These are phyloP conservation scores for Nakaseomyces nivariensis DNA, from an alignment of 1,139 yeast genomes.

Conservation along the genomic window DNA sequence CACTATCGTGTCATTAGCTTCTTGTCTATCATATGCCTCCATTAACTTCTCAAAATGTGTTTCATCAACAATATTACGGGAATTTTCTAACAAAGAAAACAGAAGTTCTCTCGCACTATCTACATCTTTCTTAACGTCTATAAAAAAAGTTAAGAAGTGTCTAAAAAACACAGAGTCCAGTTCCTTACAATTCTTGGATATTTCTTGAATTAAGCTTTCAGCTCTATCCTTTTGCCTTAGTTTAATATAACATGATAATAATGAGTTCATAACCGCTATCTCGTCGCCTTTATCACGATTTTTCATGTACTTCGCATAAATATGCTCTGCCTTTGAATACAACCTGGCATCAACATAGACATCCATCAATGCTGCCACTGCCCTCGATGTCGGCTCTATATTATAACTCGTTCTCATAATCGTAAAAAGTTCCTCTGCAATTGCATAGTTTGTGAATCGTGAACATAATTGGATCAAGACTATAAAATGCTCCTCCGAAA, in stretches of 20 bases:
- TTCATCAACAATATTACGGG: constrained; percentile 19
- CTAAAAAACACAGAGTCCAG: constrained; percentile 18
- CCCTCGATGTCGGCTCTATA: constrained; percentile 20
- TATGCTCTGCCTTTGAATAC: constrained; percentile 15
- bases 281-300: constrained; percentile 6
- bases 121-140: constrained; percentile 13
- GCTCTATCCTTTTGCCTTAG: constrained; percentile 12
- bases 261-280: constrained; percentile 18
- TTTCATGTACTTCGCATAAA: constrained; percentile 14
- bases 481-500: constrained; percentile 22
- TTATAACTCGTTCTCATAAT: constrained; percentile 24
- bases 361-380: constrained; percentile 23
- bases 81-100: constrained; percentile 13
- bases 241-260: constrained; percentile 16
- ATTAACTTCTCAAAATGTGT: constrained; percentile 28
- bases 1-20: constrained; percentile 19
- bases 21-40: constrained; percentile 19
- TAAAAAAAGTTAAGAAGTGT: constrained; percentile 16
- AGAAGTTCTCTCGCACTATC: constrained; percentile 16
- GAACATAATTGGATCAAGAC: constrained; percentile 29
- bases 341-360: constrained; percentile 19
- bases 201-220: constrained; percentile 12
- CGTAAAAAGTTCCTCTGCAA: constrained; percentile 28
- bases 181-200: constrained; percentile 8
- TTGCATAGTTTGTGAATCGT: constrained; percentile 27